phyloP scores from a whole-genome alignment of 768 basidiomycete genomes.

The Harrya chromipes region DNA sequence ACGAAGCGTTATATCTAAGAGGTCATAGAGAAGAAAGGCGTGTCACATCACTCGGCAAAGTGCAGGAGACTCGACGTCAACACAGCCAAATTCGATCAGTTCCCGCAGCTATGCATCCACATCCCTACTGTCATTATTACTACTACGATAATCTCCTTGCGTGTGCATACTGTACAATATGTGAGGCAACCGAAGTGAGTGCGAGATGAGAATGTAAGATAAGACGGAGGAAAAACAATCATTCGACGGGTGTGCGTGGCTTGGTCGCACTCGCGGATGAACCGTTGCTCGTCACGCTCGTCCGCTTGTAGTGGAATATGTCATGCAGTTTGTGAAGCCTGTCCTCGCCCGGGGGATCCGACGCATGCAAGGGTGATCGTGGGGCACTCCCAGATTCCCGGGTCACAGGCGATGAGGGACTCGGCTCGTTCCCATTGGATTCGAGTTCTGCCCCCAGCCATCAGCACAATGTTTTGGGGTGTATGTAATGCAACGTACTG shows the following conservation, averaged over 20 bases:
- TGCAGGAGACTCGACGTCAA: constrained; percentile 14
- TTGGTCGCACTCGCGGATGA: constrained; percentile 30
- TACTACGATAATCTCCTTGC: constrained; percentile 23
- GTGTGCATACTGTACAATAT: constrained; percentile 31
- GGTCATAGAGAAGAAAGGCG: constrained; percentile 10
- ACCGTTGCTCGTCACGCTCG: constrained; percentile 53
- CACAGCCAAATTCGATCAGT: constrained; percentile 24
- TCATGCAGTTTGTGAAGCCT: constrained; percentile 73
- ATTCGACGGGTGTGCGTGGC: constrained; percentile 17
- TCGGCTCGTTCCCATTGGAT: constrained; percentile 46
- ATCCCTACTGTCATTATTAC: constrained; percentile 11
- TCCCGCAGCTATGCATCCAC: neutral
- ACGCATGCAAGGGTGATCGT: constrained; percentile 33
- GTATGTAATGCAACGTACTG: constrained; percentile 46
- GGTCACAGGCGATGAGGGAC: constrained; percentile 31
- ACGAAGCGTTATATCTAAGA: constrained; percentile 3
- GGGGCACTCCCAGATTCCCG: constrained; percentile 30
- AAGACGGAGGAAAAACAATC: constrained; percentile 11
- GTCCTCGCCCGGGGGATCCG: constrained; percentile 49
- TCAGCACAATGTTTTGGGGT: constrained; percentile 7
- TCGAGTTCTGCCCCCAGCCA: constrained; percentile 52
- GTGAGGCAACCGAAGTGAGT: constrained; percentile 16
- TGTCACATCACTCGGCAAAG: neutral
- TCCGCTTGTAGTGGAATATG: constrained; percentile 74
- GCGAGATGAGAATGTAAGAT: constrained; percentile 20